Evolutionary conservation across 140 eudicot genomes (phyloP).

Genomic region (Oenanthe javanica): DNA sequence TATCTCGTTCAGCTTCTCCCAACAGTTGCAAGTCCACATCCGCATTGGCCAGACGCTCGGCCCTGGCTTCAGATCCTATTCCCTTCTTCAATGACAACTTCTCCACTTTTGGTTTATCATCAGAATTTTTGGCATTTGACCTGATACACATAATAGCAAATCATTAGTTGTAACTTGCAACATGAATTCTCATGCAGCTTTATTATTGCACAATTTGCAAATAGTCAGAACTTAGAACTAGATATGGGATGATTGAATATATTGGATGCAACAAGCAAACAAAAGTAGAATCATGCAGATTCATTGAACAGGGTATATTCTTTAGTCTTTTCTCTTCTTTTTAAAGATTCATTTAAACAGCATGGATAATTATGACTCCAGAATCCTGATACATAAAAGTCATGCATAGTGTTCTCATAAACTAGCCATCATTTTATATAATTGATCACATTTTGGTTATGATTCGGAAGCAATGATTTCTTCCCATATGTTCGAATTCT

Average conservation of each 20-base stretch:
- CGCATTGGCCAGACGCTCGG: conserved; percentile 87
- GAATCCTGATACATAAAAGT: neutral
- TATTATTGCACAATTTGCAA: conserved; percentile 3
- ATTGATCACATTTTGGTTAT: neutral
- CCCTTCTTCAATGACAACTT: conserved; percentile 80
- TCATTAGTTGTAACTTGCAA: conserved; percentile 2
- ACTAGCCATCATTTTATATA: neutral
- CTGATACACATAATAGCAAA: conserved; percentile 23
- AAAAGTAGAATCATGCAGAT: neutral
- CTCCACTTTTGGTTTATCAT: conserved; percentile 59
- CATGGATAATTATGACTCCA: neutral
- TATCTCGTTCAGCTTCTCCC: conserved; percentile 62
- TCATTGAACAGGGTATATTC: neutral
- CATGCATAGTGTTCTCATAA: neutral
- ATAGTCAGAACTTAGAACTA: neutral
- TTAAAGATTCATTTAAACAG: neutral
- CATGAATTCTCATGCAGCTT: conserved; percentile 1
- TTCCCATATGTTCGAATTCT: neutral
- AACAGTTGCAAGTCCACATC: conserved; percentile 82
- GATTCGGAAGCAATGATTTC: neutral
- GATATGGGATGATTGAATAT: neutral
- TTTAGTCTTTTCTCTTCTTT: neutral
- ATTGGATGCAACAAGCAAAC: neutral
- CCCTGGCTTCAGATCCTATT: conserved; percentile 91
- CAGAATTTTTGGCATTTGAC: conserved; percentile 41